Evolutionary conservation across 2,329 filamentous ascomycete species (phyloP).

Genomic region (Cryphonectria naterciae): DNA sequence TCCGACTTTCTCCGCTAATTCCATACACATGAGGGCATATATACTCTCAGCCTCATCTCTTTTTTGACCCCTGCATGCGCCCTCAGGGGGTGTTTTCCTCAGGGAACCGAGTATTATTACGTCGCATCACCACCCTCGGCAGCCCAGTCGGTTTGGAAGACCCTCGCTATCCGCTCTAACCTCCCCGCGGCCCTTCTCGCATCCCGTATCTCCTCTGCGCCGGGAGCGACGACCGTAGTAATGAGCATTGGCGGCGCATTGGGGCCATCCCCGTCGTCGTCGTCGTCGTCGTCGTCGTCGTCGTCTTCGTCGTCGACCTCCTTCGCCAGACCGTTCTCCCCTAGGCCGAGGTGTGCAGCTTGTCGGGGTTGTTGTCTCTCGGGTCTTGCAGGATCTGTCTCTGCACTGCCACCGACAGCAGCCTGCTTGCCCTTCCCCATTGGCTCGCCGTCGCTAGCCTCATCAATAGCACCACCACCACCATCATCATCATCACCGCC

Average conservation of each 20-base stretch:
- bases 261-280: conserved; percentile 26
- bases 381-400: not conserved
- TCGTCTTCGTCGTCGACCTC: not conserved
- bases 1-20: not conserved
- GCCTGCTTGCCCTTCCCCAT: not conserved
- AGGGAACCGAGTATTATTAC: not conserved
- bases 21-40: not conserved
- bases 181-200: conserved; percentile 56
- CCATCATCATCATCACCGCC: conserved; percentile 16
- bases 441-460: conserved; percentile 2
- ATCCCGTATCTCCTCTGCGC: conserved; percentile 51
- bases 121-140: conserved; percentile 35
- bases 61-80: not conserved
- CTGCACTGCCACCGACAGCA: not conserved
- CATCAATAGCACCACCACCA: conserved; percentile 26
- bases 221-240: conserved; percentile 56
- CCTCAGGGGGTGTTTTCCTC: not conserved
- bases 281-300: not conserved
- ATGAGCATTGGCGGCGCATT: conserved; percentile 56
- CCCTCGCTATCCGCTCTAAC: conserved; percentile 58
- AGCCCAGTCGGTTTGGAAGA: conserved; percentile 59
- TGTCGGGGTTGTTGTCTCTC: not conserved
- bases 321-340: conserved; percentile 1
- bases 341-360: not conserved
- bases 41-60: not conserved